Evolutionary conservation across 371 early-diverging fungal genomes (phyloP).

Genomic region (Vairimorpha apis): DNA sequence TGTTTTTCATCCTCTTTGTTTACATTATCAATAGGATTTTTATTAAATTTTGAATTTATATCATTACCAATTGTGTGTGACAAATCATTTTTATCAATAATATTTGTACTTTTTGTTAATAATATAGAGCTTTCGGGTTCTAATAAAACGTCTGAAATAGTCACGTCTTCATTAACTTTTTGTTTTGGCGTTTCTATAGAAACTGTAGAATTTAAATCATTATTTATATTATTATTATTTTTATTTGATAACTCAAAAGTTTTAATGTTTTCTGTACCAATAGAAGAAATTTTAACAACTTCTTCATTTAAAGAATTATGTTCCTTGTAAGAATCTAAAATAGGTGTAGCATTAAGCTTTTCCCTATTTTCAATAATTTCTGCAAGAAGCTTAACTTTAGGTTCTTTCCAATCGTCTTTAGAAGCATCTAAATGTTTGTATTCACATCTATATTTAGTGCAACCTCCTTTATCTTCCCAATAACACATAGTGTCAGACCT

Average conservation of each 20-base stretch:
- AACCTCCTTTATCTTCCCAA: slow-evolving; percentile 62
- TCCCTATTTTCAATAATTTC: slow-evolving; percentile 4
- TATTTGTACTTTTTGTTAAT: no score
- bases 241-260: no score
- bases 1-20: no score
- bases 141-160: background rate
- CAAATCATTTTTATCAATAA: no score
- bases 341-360: background rate
- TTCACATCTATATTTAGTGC: slow-evolving; percentile 58
- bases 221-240: background rate
- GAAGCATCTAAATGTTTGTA: slow-evolving; percentile 51
- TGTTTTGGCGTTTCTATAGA: background rate
- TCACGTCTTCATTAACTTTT: background rate
- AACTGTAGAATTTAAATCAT: background rate
- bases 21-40: no score
- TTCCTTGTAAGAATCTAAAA: background rate
- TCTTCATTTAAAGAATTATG: background rate
- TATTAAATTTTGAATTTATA: no score
- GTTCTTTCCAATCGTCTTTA: slow-evolving; percentile 57
- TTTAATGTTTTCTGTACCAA: no score
- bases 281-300: no score
- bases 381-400: slow-evolving; percentile 4
- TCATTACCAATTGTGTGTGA: no score
- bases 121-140: no score
- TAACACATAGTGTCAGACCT: slow-evolving; percentile 54